A percentile compares a stretch with the other conserved stretches of the same genome.
Evolutionary conservation across 2,329 filamentous ascomycete genomes (phyloP).

Genomic region (Xylaria arbuscula): DNA sequence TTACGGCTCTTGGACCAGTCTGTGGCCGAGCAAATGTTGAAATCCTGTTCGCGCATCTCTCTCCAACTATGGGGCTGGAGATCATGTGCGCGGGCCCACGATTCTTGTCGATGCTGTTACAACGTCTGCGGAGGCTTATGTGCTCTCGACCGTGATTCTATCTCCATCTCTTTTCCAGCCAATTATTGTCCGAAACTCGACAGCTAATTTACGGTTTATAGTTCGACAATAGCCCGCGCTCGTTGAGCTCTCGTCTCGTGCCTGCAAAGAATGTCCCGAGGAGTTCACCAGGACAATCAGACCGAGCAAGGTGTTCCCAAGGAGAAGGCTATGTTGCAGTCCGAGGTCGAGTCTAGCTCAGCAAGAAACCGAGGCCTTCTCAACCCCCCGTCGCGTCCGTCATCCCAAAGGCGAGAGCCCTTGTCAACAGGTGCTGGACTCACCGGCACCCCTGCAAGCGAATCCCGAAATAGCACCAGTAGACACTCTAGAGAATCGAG

Average conservation of each 20-base stretch:
- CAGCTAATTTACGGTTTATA: slow-evolving; percentile 24
- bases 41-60: slow-evolving; percentile 22
- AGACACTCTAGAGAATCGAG: slow-evolving; percentile 74
- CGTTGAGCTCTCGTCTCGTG: slow-evolving; percentile 22
- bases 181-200: background rate
- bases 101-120: slow-evolving; percentile 1
- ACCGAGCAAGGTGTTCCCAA: slow-evolving; percentile 44
- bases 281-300: slow-evolving; percentile 44
- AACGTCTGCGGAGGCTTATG: background rate
- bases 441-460: slow-evolving; percentile 69
- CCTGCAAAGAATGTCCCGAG: slow-evolving; percentile 46
- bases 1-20: background rate
- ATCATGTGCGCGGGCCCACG: slow-evolving; percentile 17
- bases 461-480: slow-evolving; percentile 71
- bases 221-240: slow-evolving; percentile 33
- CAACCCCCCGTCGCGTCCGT: slow-evolving; percentile 70
- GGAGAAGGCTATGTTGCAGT: slow-evolving; percentile 44
- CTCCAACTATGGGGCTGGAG: background rate
- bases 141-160: background rate
- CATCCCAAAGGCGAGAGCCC: slow-evolving; percentile 69
- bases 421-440: slow-evolving; percentile 69
- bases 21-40: background rate
- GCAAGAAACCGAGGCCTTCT: slow-evolving; percentile 61
- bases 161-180: background rate
- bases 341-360: slow-evolving; percentile 41